phyloP scores from a whole-genome alignment of 2,329 filamentous ascomycete species.

The Kalmusia sp. region DNA sequence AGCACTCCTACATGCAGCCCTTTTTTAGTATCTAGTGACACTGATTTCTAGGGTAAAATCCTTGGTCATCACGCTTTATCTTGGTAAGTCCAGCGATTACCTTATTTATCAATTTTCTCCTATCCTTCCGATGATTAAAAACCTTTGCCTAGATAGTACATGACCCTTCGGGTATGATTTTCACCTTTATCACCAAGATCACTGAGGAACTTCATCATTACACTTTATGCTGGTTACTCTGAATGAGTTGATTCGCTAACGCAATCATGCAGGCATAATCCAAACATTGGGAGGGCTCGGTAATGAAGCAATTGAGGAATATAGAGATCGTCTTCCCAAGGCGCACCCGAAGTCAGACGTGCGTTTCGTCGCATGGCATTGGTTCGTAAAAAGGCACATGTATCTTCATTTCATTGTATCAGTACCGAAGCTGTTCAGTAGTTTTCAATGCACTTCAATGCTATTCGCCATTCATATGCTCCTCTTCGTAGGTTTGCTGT shows the following conservation, averaged over 20 bases:
- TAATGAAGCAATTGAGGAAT: too few species aligned
- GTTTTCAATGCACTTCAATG: neutral
- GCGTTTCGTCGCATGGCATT: too few species aligned
- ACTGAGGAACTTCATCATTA: constrained; percentile 59
- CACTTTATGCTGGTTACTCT: constrained; percentile 18
- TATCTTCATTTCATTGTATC: neutral
- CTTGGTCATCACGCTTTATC: too few species aligned
- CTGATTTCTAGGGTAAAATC: too few species aligned
- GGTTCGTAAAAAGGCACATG: too few species aligned
- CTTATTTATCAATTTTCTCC: constrained; percentile 8
- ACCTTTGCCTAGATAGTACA: constrained; percentile 70
- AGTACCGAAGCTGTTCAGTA: neutral
- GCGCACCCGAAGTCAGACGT: too few species aligned
- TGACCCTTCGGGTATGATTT: constrained; percentile 67
- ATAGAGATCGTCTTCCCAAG: too few species aligned
- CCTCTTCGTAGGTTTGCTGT: neutral
- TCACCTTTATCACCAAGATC: constrained; percentile 70
- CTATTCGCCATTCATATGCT: neutral
- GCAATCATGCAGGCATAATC: constrained; percentile 15
- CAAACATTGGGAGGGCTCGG: too few species aligned
- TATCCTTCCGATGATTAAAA: constrained; percentile 70
- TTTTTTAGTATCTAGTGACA: too few species aligned
- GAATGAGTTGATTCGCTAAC: constrained; percentile 25
- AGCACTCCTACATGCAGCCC: too few species aligned
- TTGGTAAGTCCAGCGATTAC: constrained; percentile 20